Percentiles rank a stretch among this genome's conserved stretches.
Conservation (phyloP, 345 rosid genomes). For the Barbarea vulgaris region DNA sequence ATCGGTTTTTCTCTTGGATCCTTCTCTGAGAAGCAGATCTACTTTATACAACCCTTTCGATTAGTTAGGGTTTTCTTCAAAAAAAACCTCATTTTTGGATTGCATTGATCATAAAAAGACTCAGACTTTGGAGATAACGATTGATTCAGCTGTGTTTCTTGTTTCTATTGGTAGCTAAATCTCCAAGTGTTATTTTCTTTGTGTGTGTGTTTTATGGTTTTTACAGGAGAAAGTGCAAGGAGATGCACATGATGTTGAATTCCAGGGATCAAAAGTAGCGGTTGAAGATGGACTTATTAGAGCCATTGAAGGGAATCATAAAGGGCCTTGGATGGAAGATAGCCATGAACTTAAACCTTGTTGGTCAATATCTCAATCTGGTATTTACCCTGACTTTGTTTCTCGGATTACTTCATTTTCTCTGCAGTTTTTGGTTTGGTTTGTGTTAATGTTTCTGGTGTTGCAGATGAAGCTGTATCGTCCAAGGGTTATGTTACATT, state of each 20-base stretch:
- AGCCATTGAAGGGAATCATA: conserved; percentile 34
- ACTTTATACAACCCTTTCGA: background rate
- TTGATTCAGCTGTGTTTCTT: conserved; percentile 6
- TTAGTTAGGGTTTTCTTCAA: conserved; percentile 4
- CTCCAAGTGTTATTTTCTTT: background rate
- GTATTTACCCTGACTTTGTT: conserved; percentile 32
- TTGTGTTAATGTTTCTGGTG: conserved; percentile 8
- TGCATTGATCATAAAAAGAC: conserved; percentile 27
- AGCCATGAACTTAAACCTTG: conserved; percentile 62
- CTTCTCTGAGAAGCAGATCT: conserved; percentile 28
- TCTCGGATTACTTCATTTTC: background rate
- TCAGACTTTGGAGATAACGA: conserved; percentile 21
- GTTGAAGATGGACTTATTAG: conserved; percentile 56
- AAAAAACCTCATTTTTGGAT: background rate
- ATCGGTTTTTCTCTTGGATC: conserved; percentile 12
- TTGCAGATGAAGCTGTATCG: conserved; percentile 42
- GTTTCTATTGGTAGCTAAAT: background rate
- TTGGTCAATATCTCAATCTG: conserved; percentile 64
- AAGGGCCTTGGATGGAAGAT: conserved; percentile 84
- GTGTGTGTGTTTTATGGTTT: conserved; percentile 7
- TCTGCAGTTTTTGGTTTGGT: background rate
- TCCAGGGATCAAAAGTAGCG: conserved; percentile 51
- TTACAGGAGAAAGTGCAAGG: conserved; percentile 69
- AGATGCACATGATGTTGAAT: conserved; percentile 59
- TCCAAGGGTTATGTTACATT: conserved; percentile 80